Percentiles rank a stretch among this genome's conserved stretches.
Evolutionary conservation across 768 basidiomycete species (phyloP).

Genomic region (Russula brevipes): DNA sequence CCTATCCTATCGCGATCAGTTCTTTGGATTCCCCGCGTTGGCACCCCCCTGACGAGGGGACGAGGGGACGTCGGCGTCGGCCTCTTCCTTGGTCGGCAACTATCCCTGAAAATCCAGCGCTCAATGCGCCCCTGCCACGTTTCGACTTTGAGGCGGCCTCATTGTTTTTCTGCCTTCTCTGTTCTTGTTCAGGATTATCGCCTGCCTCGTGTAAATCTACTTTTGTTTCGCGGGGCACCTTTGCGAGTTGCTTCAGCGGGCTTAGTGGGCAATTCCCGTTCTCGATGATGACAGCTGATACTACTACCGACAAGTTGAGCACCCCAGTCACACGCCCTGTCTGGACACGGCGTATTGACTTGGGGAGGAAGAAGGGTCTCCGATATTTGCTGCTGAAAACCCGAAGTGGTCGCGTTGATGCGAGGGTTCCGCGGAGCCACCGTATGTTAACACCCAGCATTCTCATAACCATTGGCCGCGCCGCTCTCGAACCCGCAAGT

Average conservation of each 20-base stretch:
- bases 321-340: not conserved
- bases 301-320: not conserved
- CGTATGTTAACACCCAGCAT: not conserved
- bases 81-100: not conserved
- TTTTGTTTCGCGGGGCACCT: not conserved
- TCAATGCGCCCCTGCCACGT: not conserved
- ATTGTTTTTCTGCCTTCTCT: not conserved
- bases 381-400: not conserved
- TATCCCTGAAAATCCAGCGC: not conserved
- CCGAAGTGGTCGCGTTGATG: constrained; percentile 4
- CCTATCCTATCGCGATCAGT: not conserved
- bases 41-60: no score
- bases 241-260: not conserved
- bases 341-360: not conserved
- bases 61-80: not conserved
- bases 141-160: not conserved
- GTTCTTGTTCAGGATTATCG: not conserved
- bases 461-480: not conserved
- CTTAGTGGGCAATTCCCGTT: not conserved
- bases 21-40: not conserved
- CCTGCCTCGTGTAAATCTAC: not conserved
- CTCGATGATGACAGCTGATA: not conserved
- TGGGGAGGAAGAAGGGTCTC: not conserved
- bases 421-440: constrained; percentile 1
- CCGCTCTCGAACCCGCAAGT: not conserved